Conservation (phyloP, 148 eudicot species). For the Rhododendron molle region DNA sequence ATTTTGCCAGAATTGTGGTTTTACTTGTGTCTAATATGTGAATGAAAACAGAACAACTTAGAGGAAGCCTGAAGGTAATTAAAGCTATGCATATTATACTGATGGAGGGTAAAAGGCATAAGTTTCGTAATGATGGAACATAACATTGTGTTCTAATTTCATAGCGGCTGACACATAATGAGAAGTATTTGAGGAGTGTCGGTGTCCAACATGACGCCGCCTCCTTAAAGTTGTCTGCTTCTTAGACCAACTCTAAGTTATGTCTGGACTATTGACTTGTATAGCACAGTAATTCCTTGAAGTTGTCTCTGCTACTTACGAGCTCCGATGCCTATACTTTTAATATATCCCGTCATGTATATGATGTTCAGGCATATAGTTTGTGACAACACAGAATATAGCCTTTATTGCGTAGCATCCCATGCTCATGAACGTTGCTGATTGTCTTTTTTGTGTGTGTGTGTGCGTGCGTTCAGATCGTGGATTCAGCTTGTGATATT, state of each 20-base stretch:
- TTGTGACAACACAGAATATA: neutral
- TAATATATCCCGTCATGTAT: neutral
- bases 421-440: neutral
- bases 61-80: neutral
- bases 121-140: neutral
- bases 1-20: neutral
- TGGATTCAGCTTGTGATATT: constrained; percentile 83
- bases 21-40: neutral
- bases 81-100: neutral
- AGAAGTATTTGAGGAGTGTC: neutral
- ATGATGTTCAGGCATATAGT: neutral
- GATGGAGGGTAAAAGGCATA: neutral
- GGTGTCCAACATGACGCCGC: neutral
- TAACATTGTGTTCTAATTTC: neutral
- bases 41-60: neutral
- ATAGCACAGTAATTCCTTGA: neutral
- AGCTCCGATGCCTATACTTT: no score
- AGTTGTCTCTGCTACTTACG: neutral
- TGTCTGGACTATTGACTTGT: neutral
- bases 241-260: neutral
- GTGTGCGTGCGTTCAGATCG: constrained; percentile 47
- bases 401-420: neutral
- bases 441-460: neutral
- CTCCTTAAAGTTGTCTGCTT: neutral
- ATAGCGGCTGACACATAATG: neutral